A percentile compares a stretch with the other conserved stretches of the same genome.
Evolutionary conservation across 2,329 filamentous ascomycete genomes (phyloP).

Genomic region (Beauveria medogensis): DNA sequence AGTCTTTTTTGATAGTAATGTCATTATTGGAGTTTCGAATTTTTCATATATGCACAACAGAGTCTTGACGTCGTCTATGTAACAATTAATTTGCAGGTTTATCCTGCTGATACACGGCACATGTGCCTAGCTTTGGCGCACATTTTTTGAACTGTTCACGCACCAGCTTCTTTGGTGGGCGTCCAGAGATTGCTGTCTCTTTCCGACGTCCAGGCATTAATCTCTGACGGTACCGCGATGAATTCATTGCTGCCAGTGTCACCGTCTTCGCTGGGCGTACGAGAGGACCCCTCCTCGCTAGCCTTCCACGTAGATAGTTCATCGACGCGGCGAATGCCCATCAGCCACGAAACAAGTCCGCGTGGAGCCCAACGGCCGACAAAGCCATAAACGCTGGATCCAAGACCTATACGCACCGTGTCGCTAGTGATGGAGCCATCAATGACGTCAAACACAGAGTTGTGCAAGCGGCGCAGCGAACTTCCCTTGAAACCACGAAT

Average conservation of each 20-base stretch:
- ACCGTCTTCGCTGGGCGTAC: constrained; percentile 28
- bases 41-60: constrained; percentile 17
- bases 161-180: constrained; percentile 14
- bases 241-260: constrained; percentile 37
- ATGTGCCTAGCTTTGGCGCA: neutral
- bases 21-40: neutral
- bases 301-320: constrained; percentile 48
- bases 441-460: constrained; percentile 84
- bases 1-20: neutral
- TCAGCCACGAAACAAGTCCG: constrained; percentile 82
- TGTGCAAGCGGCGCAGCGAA: constrained; percentile 70
- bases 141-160: neutral
- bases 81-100: constrained; percentile 16
- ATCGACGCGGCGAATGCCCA: constrained; percentile 63
- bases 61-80: constrained; percentile 25
- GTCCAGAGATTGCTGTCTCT: constrained; percentile 39
- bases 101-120: constrained; percentile 15
- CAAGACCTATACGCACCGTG: constrained; percentile 73
- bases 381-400: constrained; percentile 75
- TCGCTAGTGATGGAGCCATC: constrained; percentile 53
- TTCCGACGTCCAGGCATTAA: constrained; percentile 34
- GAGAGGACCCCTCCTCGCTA: constrained; percentile 29
- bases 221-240: constrained; percentile 37
- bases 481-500: constrained; percentile 58
- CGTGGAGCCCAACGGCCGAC: constrained; percentile 75